Conservation (phyloP, 2,329 filamentous ascomycete genomes). For the Trichoderma lentiforme region DNA sequence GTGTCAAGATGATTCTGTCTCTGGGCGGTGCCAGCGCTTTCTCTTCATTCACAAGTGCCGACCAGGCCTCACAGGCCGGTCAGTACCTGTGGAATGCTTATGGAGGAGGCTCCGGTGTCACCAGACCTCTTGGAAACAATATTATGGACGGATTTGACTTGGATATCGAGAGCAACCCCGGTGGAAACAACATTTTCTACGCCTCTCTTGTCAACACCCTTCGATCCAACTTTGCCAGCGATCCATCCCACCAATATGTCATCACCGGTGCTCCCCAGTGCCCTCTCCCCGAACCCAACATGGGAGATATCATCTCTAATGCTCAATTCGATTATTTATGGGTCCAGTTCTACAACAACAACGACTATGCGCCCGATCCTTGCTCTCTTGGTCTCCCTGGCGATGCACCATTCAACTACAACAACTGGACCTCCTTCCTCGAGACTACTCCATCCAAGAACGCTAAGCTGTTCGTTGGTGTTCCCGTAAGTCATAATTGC, state of each 20-base stretch:
- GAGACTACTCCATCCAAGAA: conserved; percentile 27
- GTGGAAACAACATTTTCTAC: conserved; percentile 17
- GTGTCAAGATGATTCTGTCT: conserved; percentile 21
- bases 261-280: conserved; percentile 46
- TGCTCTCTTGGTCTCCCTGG: conserved; percentile 15
- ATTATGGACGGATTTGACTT: conserved; percentile 30
- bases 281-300: conserved; percentile 34
- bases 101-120: conserved; percentile 16
- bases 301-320: conserved; percentile 40
- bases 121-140: conserved; percentile 27
- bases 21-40: conserved; percentile 19
- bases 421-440: conserved; percentile 31
- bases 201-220: conserved; percentile 23
- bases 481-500: conserved; percentile 16
- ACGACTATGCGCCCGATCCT: conserved; percentile 37
- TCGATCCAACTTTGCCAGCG: conserved; percentile 24
- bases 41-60: conserved; percentile 16
- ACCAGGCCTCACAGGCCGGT: conserved; percentile 18
- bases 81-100: conserved; percentile 23
- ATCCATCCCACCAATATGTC: conserved; percentile 33
- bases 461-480: conserved; percentile 36
- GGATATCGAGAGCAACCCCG: conserved; percentile 28
- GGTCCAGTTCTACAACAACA: conserved; percentile 49
- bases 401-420: conserved; percentile 35
- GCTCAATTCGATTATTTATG: conserved; percentile 35